phyloP scores from a whole-genome alignment of 2,329 filamentous ascomycete species.

The Aureobasidium sp. region DNA sequence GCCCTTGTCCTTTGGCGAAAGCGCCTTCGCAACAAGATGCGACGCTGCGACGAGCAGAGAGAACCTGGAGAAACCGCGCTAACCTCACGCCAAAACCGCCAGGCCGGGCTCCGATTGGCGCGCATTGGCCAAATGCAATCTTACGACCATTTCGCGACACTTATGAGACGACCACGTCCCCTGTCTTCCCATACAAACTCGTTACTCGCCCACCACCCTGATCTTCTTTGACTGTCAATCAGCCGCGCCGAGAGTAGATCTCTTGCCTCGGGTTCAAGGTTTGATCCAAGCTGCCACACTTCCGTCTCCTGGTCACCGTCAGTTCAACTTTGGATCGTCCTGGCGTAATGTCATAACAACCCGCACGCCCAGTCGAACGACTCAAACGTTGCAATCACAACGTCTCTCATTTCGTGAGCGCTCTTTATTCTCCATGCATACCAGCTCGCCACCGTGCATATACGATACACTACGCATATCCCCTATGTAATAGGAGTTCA shows the following conservation, averaged over 20 bases:
- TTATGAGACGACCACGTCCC: background rate
- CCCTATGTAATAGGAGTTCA: slow-evolving; percentile 2
- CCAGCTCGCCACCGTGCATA: slow-evolving; percentile 5
- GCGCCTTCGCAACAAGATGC: slow-evolving; percentile 1
- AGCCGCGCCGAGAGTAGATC: background rate
- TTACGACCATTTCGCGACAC: background rate
- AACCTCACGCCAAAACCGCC: background rate
- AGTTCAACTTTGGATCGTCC: background rate
- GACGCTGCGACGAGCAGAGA: slow-evolving; percentile 3
- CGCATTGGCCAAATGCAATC: background rate
- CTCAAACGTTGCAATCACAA: slow-evolving; percentile 5
- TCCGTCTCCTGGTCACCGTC: background rate
- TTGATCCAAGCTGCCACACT: slow-evolving; percentile 1
- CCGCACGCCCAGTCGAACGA: slow-evolving; percentile 1
- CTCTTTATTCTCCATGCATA: background rate
- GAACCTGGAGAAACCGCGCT: slow-evolving; percentile 6
- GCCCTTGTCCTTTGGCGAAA: background rate
- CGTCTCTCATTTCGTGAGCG: slow-evolving; percentile 4
- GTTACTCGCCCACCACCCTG: background rate
- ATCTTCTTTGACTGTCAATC: slow-evolving; percentile 3
- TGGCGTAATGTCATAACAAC: slow-evolving; percentile 7
- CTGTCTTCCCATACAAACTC: background rate
- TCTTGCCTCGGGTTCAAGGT: background rate
- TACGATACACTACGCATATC: background rate
- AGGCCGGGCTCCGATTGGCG: background rate